Evolutionary conservation across 2,329 filamentous ascomycete genomes (phyloP).

Genomic region (Penicillium brevicompactum): DNA sequence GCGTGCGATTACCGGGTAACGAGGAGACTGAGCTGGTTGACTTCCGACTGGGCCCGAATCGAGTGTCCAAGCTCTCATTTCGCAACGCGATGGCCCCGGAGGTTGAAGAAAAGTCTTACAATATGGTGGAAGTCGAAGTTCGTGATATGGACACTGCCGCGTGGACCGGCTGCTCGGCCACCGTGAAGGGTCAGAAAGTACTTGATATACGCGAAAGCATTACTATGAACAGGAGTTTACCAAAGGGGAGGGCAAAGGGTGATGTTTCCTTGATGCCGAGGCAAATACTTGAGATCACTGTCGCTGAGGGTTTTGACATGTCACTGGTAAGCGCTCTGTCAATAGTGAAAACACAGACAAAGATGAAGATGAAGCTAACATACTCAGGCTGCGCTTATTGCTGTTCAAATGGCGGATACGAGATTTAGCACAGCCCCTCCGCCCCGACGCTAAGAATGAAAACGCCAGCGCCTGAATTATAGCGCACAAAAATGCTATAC

Average conservation of each 20-base stretch:
- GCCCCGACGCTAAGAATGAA: neutral
- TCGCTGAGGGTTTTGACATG: slow-evolving; percentile 17
- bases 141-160: neutral
- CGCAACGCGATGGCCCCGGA: slow-evolving; percentile 24
- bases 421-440: slow-evolving; percentile 4
- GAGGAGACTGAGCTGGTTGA: slow-evolving; percentile 11
- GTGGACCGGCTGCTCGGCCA: slow-evolving; percentile 1
- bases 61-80: slow-evolving; percentile 21
- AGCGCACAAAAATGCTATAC: neutral
- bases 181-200: slow-evolving; percentile 8
- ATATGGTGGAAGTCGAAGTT: slow-evolving; percentile 19
- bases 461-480: neutral
- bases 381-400: slow-evolving; percentile 2
- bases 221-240: slow-evolving; percentile 7
- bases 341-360: neutral
- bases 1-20: slow-evolving; percentile 27
- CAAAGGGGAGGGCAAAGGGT: neutral
- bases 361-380: neutral
- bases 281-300: slow-evolving; percentile 13
- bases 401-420: slow-evolving; percentile 5
- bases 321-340: slow-evolving; percentile 7
- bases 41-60: slow-evolving; percentile 11
- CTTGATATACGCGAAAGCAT: slow-evolving; percentile 18
- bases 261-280: neutral
- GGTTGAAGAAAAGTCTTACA: slow-evolving; percentile 18